Base-by-base conservation (phyloP, 352 stramenopile genomes). In the Phytophthora sp. region DNA sequence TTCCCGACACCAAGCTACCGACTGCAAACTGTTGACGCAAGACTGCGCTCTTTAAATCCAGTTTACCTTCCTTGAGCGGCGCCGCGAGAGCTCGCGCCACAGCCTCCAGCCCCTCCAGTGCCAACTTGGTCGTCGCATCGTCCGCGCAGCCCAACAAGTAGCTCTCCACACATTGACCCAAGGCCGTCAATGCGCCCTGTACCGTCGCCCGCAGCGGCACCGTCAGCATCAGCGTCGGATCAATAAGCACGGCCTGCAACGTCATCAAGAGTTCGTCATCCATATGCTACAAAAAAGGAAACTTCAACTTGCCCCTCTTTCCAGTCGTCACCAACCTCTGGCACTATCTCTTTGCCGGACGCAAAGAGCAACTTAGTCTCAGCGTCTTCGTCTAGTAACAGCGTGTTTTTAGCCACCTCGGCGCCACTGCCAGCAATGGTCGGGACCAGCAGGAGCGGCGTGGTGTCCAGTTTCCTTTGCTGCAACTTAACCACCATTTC, bases 161-260 rank as follows among this genome's bases (percentile, higher is more conserved):
- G 51, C 82, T 91, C 59, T 93, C 84, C 20, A 93, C 74, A 60
- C 84, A 93, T 44, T 93, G 84, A 0, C 82, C 82, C 8, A 93
- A 62, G n/a, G 82, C 74, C 2, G 82, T 86, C 1, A 93, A 38
- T 20, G 84, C 79, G 2, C 84, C 82, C 57, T 90, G 82, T 7
- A 89, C 71, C 1, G 80, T 91, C 30, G 66, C 57, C 0, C 54
- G 66, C 26, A 93, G 45, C 23, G 82, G 84, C 35, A 93, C 80
- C 9, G 72, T 91, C 24, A 90, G 31, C 44, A 86, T 77, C 4
- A 93, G 72, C 56, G 84, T 80, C 6, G 84, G 84, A 31, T 93
- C 84, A 42, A 93, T 73, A 44, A 93, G 73, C 35, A 93, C 78
- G 4, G 71, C 84, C 79, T 88, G 23, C 29, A 57, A 36, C 31